Percentiles rank a stretch among this genome's conserved stretches.
phyloP scores from a whole-genome alignment of 768 basidiomycete species.

The Suillus paluster region DNA sequence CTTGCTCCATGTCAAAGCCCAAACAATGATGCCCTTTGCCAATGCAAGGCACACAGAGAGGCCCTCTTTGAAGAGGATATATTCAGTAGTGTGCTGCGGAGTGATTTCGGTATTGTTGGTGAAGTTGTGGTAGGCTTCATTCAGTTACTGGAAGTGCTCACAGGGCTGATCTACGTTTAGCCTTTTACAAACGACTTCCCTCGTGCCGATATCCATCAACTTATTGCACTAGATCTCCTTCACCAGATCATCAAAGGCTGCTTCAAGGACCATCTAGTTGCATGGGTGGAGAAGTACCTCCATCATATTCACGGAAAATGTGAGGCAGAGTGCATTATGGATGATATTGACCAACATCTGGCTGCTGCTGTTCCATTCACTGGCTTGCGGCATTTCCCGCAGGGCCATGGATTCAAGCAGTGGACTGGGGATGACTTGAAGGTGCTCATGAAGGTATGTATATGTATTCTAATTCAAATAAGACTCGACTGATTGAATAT shows the following conservation, averaged over 20 bases:
- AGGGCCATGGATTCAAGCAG: conserved; percentile 22
- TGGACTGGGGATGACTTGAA: conserved; percentile 29
- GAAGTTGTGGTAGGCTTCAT: conserved; percentile 33
- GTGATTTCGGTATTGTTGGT: conserved; percentile 36
- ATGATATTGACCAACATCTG: too few relatives aligned
- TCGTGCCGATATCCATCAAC: conserved; percentile 31
- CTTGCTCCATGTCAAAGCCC: too few relatives aligned
- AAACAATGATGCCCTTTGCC: conserved; percentile 23
- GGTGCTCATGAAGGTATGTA: conserved; percentile 26
- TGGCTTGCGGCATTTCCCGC: conserved; percentile 18
- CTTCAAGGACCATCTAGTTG: conserved; percentile 20
- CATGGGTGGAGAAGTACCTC: conserved; percentile 14
- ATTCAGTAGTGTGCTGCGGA: conserved; percentile 28
- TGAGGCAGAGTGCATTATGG: not conserved
- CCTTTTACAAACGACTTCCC: conserved; percentile 5
- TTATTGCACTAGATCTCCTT: conserved; percentile 44
- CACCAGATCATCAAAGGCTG: conserved; percentile 18
- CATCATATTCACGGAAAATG: conserved; percentile 1
- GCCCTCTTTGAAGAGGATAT: conserved; percentile 15
- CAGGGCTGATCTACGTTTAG: not conserved
- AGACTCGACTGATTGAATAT: too few relatives aligned
- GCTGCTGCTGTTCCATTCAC: conserved; percentile 3
- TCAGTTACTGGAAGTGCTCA: not conserved
- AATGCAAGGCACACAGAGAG: conserved; percentile 26
- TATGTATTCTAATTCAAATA: too few relatives aligned